Evolutionary conservation across 1,284 basidiomycete species (phyloP), one percentile per base, ranked within the genome.

Genomic region (Boletus smithii): DNA sequence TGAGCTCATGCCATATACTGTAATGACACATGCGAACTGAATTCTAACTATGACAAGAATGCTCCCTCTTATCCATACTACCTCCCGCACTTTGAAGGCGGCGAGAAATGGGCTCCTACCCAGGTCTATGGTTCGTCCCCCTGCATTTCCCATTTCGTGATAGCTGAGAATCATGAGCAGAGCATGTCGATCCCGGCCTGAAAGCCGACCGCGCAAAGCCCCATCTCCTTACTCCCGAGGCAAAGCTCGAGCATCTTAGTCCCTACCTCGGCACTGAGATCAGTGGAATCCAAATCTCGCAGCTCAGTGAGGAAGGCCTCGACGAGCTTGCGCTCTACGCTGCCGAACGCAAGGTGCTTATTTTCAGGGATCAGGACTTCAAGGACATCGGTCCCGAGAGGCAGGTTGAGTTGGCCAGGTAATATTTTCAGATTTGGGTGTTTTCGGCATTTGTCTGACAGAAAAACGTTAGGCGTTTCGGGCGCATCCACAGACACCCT

Each of bases 241-340:
- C 68, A 7, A 70, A 53, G n/a, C 60, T 70, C 13, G 61, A 62
- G 29, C 59, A 80, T 46, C 55, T 83, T 42, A 78, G 73, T 53
- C 80, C 80, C 1, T 76, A 73, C 58, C 61, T 85, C 46, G 83
- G 83, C 33, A 77, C 80, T 14, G 80, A 81, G 53, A 62, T 85
- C 50, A 60, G 60, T n/a, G 81, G 81, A 5, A 69, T 84, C 8
- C 77, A 84, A 55, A 68, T 85, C 42, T 77, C 76, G 8, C 58
- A 81, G 55, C 72, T 85, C 27, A 70, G 65, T 32, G 67, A 72
- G 14, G 75, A 73, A 42, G 80, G 80, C 3, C 70, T 80, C 14
- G 79, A 85, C 53, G 80, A 85, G 58, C 73, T 85, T 30, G 81
- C 83, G 0, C 68, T 84, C 13, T 74, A 72, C 49, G 72, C 77